phyloP scores from a whole-genome alignment of 73 alveolate genomes.

The Uronychia setigera region DNA sequence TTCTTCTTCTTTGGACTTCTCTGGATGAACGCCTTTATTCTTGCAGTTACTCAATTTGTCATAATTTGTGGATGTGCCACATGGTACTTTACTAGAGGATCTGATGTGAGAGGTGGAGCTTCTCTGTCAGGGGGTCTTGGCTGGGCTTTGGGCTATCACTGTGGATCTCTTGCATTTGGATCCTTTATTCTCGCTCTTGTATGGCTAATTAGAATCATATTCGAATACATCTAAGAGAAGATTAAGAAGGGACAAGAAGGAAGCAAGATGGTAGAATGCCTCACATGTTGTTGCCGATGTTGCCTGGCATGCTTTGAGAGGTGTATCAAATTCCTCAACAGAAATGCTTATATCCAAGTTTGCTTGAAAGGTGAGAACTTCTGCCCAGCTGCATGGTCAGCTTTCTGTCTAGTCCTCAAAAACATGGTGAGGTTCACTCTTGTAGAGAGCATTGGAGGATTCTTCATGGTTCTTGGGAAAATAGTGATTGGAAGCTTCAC shows the following conservation, averaged over 20 bases:
- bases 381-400: slow-evolving; percentile 95
- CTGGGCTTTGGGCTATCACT: slow-evolving; percentile 91
- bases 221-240: slow-evolving; percentile 74
- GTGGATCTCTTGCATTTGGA: slow-evolving; percentile 97
- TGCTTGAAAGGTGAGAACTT: slow-evolving; percentile 86
- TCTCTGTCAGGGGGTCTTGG: slow-evolving; percentile 77
- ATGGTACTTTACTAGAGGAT: slow-evolving; percentile 95
- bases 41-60: slow-evolving; percentile 90
- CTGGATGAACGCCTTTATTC: slow-evolving; percentile 90
- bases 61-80: slow-evolving; percentile 90
- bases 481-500: slow-evolving; percentile 73
- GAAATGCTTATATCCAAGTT: slow-evolving; percentile 94
- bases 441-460: slow-evolving; percentile 84
- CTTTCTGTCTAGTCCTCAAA: slow-evolving; percentile 88
- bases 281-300: slow-evolving; percentile 85
- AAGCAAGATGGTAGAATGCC: slow-evolving; percentile 68
- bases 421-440: slow-evolving; percentile 88
- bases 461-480: slow-evolving; percentile 89
- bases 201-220: slow-evolving; percentile 78
- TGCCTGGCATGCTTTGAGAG: slow-evolving; percentile 88
- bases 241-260: slow-evolving; percentile 56
- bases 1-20: slow-evolving; percentile 90
- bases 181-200: slow-evolving; percentile 92
- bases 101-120: slow-evolving; percentile 81
- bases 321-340: slow-evolving; percentile 88